These are phyloP conservation scores for Naganishia antarctica DNA, from an alignment of 768 basidiomycete genomes.

Conservation along the genomic window DNA sequence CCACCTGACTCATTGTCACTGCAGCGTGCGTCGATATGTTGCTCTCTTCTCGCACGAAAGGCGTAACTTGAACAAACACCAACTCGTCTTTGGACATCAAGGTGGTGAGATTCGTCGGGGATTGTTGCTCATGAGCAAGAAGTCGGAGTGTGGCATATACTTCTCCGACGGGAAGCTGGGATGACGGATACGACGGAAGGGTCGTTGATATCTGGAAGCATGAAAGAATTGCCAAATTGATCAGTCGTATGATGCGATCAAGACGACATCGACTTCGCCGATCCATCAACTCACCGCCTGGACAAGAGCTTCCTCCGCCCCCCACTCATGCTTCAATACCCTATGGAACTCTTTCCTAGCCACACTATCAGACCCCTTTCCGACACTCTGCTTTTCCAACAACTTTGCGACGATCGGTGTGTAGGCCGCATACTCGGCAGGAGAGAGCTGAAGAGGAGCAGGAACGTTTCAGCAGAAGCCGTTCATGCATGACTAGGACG, in stretches of 20 bases:
- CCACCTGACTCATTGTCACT: neutral
- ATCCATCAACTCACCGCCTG: neutral
- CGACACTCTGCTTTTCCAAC: slow-evolving; percentile 6
- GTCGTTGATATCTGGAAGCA: neutral
- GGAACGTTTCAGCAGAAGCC: neutral
- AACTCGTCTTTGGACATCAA: neutral
- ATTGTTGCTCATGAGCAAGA: neutral
- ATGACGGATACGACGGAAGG: slow-evolving; percentile 7
- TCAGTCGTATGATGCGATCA: neutral
- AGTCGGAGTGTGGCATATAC: slow-evolving; percentile 8
- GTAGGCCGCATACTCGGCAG: slow-evolving; percentile 6
- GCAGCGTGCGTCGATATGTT: neutral
- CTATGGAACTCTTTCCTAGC: slow-evolving; percentile 6
- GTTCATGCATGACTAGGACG: neutral
- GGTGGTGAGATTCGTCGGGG: neutral
- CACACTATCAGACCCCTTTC: neutral
- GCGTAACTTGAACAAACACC: slow-evolving; percentile 6
- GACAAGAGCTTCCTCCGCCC: neutral
- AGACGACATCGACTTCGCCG: neutral
- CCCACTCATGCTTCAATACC: neutral
- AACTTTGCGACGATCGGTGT: slow-evolving; percentile 5
- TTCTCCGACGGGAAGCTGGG: slow-evolving; percentile 8
- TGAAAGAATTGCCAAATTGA: neutral
- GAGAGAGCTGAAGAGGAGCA: slow-evolving; percentile 1
- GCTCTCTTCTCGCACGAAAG: neutral